These are phyloP conservation scores for Fremontodendron californicum DNA, from an alignment of 345 rosid species.

Conservation along the genomic window DNA sequence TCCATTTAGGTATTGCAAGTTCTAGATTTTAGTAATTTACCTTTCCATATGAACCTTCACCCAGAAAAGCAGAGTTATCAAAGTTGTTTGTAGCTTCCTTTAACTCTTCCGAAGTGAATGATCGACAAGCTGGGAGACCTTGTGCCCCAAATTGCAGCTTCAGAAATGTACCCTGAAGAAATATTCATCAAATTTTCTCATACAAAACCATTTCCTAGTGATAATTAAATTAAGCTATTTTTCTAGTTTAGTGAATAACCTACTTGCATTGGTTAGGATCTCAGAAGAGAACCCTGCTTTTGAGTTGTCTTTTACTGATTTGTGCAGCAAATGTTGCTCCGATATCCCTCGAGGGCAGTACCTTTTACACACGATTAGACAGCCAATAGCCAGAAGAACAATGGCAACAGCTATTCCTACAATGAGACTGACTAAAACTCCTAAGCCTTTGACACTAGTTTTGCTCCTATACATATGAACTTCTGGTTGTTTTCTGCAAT, in stretches of 20 bases:
- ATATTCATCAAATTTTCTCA: background rate
- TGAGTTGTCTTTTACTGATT: constrained; percentile 48
- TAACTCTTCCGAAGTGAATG: constrained; percentile 71
- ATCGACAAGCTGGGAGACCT: constrained; percentile 45
- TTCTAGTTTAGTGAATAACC: constrained; percentile 28
- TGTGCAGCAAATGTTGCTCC: constrained; percentile 51
- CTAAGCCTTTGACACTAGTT: constrained; percentile 20
- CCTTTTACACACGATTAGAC: constrained; percentile 39
- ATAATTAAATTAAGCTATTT: background rate
- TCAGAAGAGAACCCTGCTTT: constrained; percentile 60
- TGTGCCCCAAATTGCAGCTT: constrained; percentile 65
- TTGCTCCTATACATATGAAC: constrained; percentile 27
- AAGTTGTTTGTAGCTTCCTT: constrained; percentile 80
- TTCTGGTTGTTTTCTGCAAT: constrained; percentile 46
- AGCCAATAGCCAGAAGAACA: constrained; percentile 41
- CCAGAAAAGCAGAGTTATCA: constrained; percentile 54
- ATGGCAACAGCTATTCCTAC: constrained; percentile 54
- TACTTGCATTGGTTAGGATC: constrained; percentile 85
- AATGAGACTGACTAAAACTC: constrained; percentile 40
- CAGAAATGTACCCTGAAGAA: constrained; percentile 71
- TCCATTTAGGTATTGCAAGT: background rate
- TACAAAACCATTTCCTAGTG: background rate
- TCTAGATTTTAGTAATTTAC: constrained; percentile 29
- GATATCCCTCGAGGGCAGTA: constrained; percentile 34
- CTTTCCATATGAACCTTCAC: constrained; percentile 85